Evolutionary conservation across 805 yeast genomes (phyloP).

Genomic region (Cyberlindnera maritima): DNA sequence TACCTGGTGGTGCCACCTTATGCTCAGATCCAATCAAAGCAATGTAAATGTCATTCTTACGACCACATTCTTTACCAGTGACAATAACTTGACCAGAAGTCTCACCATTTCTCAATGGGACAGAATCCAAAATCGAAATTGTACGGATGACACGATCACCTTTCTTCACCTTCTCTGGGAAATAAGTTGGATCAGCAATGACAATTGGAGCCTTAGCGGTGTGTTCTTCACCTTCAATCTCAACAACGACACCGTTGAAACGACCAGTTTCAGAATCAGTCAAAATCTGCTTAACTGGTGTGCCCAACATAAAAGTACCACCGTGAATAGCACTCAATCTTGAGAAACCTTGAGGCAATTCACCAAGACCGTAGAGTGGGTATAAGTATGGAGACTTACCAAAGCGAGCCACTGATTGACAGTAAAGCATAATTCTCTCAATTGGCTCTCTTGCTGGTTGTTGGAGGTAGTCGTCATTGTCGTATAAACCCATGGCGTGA

Average conservation of each 20-base stretch:
- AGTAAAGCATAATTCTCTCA: conserved; percentile 81
- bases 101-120: conserved; percentile 75
- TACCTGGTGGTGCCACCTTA: conserved; percentile 85
- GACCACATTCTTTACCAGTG: conserved; percentile 92
- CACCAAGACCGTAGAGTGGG: conserved; percentile 96
- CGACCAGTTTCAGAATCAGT: conserved; percentile 58
- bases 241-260: conserved; percentile 84
- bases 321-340: conserved; percentile 96
- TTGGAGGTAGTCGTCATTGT: conserved; percentile 83
- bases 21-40: conserved; percentile 89
- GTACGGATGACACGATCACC: conserved; percentile 40
- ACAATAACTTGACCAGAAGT: conserved; percentile 93
- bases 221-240: conserved; percentile 57
- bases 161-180: conserved; percentile 59
- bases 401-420: conserved; percentile 87
- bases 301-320: conserved; percentile 97
- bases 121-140: conserved; percentile 82
- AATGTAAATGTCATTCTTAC: conserved; percentile 92
- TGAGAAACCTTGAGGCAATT: conserved; percentile 98
- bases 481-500: conserved; percentile 97
- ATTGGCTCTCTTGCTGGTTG: conserved; percentile 91
- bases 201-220: conserved; percentile 88
- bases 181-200: conserved; percentile 97
- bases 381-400: conserved; percentile 96
- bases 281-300: conserved; percentile 87